Conservation (phyloP, 192 early-diverging fungal species). For the Linnemannia exigua region DNA sequence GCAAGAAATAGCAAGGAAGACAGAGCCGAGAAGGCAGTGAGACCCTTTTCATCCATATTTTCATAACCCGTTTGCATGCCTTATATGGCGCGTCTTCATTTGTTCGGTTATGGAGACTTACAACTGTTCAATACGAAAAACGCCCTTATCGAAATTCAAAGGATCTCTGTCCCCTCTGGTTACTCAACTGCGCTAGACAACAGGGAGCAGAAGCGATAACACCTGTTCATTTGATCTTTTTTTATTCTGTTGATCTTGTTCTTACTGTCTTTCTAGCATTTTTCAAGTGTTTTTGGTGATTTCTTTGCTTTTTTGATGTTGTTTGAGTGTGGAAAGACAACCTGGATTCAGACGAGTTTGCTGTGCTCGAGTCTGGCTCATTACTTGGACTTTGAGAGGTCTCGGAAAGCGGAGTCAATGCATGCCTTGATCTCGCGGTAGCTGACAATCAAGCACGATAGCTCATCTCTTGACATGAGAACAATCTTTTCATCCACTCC, state of each 20-base stretch:
- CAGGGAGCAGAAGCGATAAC: no score
- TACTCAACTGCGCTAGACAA: no score
- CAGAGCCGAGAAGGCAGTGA: no score
- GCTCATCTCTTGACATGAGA: constrained; percentile 96
- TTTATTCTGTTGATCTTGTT: background rate
- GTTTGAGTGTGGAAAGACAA: background rate
- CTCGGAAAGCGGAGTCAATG: constrained; percentile 87
- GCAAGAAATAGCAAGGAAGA: no score
- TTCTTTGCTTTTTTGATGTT: background rate
- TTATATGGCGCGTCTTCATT: no score
- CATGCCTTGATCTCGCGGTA: constrained; percentile 96
- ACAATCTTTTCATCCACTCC: constrained; percentile 96
- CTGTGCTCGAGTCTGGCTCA: no score
- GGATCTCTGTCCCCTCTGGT: no score
- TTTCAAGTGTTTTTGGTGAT: constrained; percentile 1
- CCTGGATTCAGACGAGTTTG: background rate
- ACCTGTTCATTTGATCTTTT: background rate
- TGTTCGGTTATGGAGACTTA: no score
- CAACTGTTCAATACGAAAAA: no score
- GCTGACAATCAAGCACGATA: constrained; percentile 96
- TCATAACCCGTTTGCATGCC: no score
- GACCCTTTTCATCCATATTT: no score
- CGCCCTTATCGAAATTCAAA: no score
- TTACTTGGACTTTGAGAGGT: constrained; percentile 70
- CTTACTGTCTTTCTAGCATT: constrained; percentile 7